Evolutionary conservation across 2,329 filamentous ascomycete genomes (phyloP), one percentile per base, ranked within the genome.

Genomic region (Colletotrichum tabaci): DNA sequence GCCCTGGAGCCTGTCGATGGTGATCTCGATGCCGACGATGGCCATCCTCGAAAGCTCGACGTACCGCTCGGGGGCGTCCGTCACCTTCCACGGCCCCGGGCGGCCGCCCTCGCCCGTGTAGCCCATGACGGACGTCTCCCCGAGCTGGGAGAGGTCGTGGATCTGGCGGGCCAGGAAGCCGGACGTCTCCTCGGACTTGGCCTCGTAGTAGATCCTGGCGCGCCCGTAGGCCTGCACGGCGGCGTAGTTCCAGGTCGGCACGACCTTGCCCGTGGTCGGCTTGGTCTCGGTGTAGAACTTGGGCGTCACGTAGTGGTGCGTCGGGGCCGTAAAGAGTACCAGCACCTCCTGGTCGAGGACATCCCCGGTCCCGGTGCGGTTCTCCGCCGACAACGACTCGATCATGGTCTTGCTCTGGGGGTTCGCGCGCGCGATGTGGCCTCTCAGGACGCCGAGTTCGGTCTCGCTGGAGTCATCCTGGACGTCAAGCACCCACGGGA

Each of bases 211-310:
- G 4, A 92, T 79, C 0, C 73, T 87, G 1, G 88, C 87, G 2
- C 79, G 84, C 1, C 91, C 91, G 74, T 92, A 92, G 0, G 84
- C 89, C 79, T 93, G 89, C 0, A 86, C 90, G 0, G 91, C 90
- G 0, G 89, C 84, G 75, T 93, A 93, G 78, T 93, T 90, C 91
- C 91, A 93, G 0, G 91, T 93, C 0, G 90, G 90, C 6, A 92
- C 91, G 0, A 92, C 91, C 74, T 93, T 93, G 13, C 86, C 91
- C 0, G 87, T 90, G 0, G 76, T 77, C 0, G 90, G 91, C 77
- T 93, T 93, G 1, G 91, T 92, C 74, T 90, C 85, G 13, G 81
- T 84, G 81, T 93, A 93, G 80, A 92, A 93, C 71, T 91, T 90
- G 0, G 91, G 90, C 0, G 91, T 92, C 6, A 93, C 87, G 74